Base-by-base conservation (phyloP, 2,329 filamentous ascomycete species). In the Samsoniella hepiali region DNA sequence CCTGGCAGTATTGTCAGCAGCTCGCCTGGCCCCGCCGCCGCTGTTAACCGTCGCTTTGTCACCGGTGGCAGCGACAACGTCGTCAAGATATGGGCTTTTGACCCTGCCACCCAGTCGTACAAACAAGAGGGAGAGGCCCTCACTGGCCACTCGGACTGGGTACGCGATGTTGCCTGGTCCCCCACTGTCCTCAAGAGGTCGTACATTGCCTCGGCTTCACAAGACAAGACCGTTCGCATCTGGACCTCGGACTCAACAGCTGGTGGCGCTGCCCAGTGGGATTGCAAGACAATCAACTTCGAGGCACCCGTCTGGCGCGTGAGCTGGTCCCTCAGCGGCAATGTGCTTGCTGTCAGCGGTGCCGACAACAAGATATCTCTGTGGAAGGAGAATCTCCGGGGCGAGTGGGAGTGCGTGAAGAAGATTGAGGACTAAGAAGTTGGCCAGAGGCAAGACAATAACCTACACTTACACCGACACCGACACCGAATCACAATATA, bases 331-430 rank as follows among this genome's bases (percentile, higher is more conserved):
- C 82, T 98, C 73, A 97, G 92, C 76, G 95, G 95, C 59, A 99
- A 99, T 75, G 93, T 98, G 27, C 82, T 99, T 70, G 95, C 95
- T 10, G 92, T 97, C 66, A 95, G 91, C 73, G 92, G 92, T 45
- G 91, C 90, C 32, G 94, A 99, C 78, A 99, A 99, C 82, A 93
- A 96, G 80, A 93, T 99, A 63, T 96, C 90, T 61, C 78, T 99
- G 76, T 99, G 94, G 94, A 99, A 98, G 84, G 95, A 99, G 84
- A 96, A 96, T 75, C 81, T 99, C 70, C 91, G 90, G 75, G 95
- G 95, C 62, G 91, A 96, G 74, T 99, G 95, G 95, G 93, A 98
- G 78, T 91, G 91, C 72, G 91, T 98, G 68, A 97, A 97, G 85
- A 93, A 91, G 65, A 93, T 99, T 74, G 94, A 97, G 76, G 92